Conservation (phyloP, 495 filamentous ascomycete genomes). For the Xylaria nigripes region DNA sequence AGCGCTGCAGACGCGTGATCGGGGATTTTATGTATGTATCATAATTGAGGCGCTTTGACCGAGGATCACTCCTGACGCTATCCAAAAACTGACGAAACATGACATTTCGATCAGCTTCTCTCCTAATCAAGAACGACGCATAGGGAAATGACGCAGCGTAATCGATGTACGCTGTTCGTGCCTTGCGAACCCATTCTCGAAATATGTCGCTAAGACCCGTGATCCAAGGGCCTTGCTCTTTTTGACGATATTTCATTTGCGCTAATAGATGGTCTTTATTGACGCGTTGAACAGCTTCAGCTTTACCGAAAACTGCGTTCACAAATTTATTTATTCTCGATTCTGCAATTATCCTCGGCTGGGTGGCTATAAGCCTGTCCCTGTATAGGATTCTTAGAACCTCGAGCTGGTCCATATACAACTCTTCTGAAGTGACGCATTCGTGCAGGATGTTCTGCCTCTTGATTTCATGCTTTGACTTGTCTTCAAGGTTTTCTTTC, state of each 20-base stretch:
- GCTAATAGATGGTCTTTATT: constrained; percentile 93
- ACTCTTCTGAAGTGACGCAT: constrained; percentile 88
- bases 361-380: constrained; percentile 63
- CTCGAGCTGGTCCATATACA: constrained; percentile 79
- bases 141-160: constrained; percentile 85
- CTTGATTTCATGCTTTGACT: constrained; percentile 79
- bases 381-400: constrained; percentile 79
- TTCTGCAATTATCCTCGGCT: constrained; percentile 73
- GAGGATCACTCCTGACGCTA: constrained; percentile 64
- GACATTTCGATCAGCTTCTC: constrained; percentile 76
- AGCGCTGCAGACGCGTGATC: constrained; percentile 87
- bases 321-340: constrained; percentile 71
- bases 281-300: constrained; percentile 79
- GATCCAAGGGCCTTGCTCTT: constrained; percentile 93
- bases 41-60: constrained; percentile 84
- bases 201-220: constrained; percentile 95
- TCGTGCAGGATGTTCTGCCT: constrained; percentile 94
- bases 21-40: constrained; percentile 89
- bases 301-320: constrained; percentile 78
- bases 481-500: constrained; percentile 59
- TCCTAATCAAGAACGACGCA: constrained; percentile 73
- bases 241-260: constrained; percentile 93
- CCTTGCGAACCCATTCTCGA: constrained; percentile 96
- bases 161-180: constrained; percentile 77
- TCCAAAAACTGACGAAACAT: constrained; percentile 83